Evolutionary conservation across 2,329 filamentous ascomycete species (phyloP).

Genomic region (Atkinsonella hypoxylon): DNA sequence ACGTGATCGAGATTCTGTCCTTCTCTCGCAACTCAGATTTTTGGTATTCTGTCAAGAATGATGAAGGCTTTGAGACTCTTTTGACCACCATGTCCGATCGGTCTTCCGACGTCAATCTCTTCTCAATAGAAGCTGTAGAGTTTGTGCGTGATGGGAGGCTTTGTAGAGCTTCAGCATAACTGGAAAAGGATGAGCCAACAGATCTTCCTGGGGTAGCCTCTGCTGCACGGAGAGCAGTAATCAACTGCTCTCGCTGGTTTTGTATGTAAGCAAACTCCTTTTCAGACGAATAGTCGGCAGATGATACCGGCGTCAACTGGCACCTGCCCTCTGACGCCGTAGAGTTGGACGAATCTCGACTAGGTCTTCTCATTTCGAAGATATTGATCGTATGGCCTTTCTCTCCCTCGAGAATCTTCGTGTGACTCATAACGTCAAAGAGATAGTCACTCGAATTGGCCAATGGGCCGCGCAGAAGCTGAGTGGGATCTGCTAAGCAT

Average conservation of each 20-base stretch:
- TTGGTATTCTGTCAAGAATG: background rate
- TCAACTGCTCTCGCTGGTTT: constrained; percentile 1
- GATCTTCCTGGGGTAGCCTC: background rate
- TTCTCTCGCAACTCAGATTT: background rate
- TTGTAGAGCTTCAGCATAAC: background rate
- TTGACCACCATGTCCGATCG: background rate
- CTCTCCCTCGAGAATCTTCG: background rate
- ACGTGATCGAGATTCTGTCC: constrained; percentile 2
- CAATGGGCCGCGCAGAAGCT: background rate
- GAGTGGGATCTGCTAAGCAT: background rate
- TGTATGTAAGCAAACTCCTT: background rate
- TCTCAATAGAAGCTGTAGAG: background rate
- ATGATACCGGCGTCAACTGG: constrained; percentile 1
- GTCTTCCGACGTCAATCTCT: background rate
- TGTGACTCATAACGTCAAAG: constrained; percentile 1
- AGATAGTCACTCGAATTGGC: background rate
- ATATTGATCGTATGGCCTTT: background rate
- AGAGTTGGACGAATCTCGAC: background rate
- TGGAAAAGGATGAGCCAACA: background rate
- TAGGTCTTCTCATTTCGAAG: constrained; percentile 1
- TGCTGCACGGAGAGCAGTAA: constrained; percentile 1
- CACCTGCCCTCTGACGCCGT: background rate
- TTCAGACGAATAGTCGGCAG: background rate
- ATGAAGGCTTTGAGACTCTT: background rate
- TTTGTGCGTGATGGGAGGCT: background rate